Evolutionary conservation across 1,284 basidiomycete species (phyloP).

Genomic region (Irpex rosettiformis): DNA sequence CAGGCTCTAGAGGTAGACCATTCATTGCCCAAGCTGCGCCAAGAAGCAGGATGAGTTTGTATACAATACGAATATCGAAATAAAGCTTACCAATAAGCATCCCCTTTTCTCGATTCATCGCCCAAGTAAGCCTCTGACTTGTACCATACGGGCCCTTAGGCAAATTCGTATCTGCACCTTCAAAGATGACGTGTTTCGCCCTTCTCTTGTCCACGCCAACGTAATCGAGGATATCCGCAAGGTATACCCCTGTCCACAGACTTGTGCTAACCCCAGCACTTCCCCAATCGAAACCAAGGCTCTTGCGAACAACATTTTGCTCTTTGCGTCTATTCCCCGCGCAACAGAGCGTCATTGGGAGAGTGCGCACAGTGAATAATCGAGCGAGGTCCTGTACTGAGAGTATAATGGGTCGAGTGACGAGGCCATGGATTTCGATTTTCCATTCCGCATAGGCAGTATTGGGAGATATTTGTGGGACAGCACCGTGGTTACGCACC

Average conservation of each 20-base stretch:
- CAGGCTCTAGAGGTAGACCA: constrained; percentile 53
- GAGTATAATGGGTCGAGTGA: constrained; percentile 38
- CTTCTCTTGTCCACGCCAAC: constrained; percentile 38
- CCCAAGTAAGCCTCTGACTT: constrained; percentile 50
- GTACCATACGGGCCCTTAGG: constrained; percentile 71
- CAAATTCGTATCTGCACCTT: constrained; percentile 52
- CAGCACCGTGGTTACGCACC: constrained; percentile 67
- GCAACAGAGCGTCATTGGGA: constrained; percentile 66
- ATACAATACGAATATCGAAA: neutral
- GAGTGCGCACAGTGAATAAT: constrained; percentile 51
- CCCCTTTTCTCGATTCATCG: constrained; percentile 43
- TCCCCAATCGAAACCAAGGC: constrained; percentile 62
- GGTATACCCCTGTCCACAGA: constrained; percentile 64
- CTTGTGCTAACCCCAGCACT: constrained; percentile 47
- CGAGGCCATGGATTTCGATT: constrained; percentile 49
- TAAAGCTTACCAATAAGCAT: constrained; percentile 44
- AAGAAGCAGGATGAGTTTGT: too few relatives aligned
- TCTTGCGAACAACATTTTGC: constrained; percentile 64
- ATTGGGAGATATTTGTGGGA: constrained; percentile 34
- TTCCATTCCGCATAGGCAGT: constrained; percentile 38
- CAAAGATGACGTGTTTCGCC: constrained; percentile 59
- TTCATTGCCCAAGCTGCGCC: constrained; percentile 66
- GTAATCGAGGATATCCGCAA: constrained; percentile 54
- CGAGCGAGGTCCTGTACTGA: constrained; percentile 43
- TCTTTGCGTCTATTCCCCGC: constrained; percentile 71